Evolutionary conservation across 1,139 yeast species (phyloP), one percentile per base, ranked within the genome.

Genomic region (Yamadazyma blattariae): DNA sequence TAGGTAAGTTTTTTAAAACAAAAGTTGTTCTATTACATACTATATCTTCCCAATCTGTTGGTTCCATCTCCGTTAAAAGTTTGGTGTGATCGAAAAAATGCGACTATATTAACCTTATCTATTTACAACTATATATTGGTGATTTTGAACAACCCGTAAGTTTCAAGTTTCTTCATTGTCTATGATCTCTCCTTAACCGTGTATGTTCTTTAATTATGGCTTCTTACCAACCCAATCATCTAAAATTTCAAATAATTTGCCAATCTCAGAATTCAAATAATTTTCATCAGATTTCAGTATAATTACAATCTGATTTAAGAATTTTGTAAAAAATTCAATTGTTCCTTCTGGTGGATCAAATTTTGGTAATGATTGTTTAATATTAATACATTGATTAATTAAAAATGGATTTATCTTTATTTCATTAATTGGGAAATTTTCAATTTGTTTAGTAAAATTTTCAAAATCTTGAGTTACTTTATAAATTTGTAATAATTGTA

Each of bases 391-490:
- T 31, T 67, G 70, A 30, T 56, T 50, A 36, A 54, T 47, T 14
- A 67, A 43, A 41, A 61, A 68, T 2, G 70, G 72, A 29, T 62
- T 60, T n/a, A 67, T 46, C 2, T 51, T 48, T 13, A 57, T 51
- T 3, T 52, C 54, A 28, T 62, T 48, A 4, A 67, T 42, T 2
- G 69, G 64, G 40, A 68, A 69, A 3, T 44, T 36, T 3, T 57
- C 53, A 7, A 69, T 45, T 6, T 43, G 39, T 16, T 43, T 30
- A 9, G 41, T 33, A 38, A 66, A 54, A 4, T 37, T 41, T 3
- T 39, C 44, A 32, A 45, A 61, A 13, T 61, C 43, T 12, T 51
- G 44, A n/a, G 35, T 33, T 9, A 40, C 45, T 18, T 57, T 41
- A 14, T 47, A 42, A 29, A 52, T 53, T 27, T 67, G 44, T 21